Evolutionary conservation across 2,329 filamentous ascomycete genomes (phyloP), one percentile per base, ranked within the genome.

Genomic region (Sphaerostilbella broomeana): DNA sequence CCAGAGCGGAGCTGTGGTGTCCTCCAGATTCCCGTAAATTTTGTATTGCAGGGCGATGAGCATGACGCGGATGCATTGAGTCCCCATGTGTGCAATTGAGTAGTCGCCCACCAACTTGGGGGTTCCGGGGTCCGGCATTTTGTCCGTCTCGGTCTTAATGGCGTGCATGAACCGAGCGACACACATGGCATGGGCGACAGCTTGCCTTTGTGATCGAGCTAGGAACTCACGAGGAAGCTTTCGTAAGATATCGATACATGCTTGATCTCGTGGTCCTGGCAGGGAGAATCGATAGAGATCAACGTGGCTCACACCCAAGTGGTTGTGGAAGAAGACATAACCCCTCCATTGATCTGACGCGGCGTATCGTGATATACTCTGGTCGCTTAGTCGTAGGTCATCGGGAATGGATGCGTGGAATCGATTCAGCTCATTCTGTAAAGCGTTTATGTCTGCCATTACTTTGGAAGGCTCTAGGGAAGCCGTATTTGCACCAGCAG

Each of bases 241-340:
- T 19, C 51, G 53, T 4, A 61, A 47, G 6, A 65, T 46, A 4
- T 62, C 58, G 8, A 54, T 43, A 4, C 54, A 54, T 0, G 55
- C 51, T 25, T 56, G 55, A 17, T 61, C 60, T 11, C 55, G 48
- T 1, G 63, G 50, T 1, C 59, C 59, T 0, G 63, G 63, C 6
- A 66, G 47, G 11, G 59, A 56, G 40, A 64, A 62, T 9, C 63
- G 55, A 41, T 67, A 67, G 6, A 67, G 47, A 21, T 66, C 62
- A 10, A 65, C 55, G 38, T 66, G 60, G 25, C 59, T 52, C 6
- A 56, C 53, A 18, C 57, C 58, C 13, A 65, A 51, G 34, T 58
- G 55, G 2, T 56, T 58, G 45, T 65, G 61, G 18, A 67, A 52
- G 45, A 60, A 61, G 21, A 63, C 53, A 31, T 61, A 66, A 17